phyloP scores from a whole-genome alignment of 2,329 filamentous ascomycete species.

The Penicillium griseofulvum region DNA sequence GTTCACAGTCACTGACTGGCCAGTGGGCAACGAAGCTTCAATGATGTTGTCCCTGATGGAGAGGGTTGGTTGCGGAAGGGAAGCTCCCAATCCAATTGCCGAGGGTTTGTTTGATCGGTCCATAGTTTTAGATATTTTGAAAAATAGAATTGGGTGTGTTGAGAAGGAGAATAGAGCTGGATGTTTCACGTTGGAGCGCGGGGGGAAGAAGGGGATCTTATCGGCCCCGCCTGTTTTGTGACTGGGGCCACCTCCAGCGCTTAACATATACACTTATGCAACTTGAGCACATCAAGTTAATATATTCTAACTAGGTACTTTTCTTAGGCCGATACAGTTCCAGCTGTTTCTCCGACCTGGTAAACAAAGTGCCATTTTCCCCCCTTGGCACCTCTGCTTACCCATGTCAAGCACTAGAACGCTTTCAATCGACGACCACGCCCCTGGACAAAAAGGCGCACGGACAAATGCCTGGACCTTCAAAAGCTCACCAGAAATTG shows the following conservation, averaged over 20 bases:
- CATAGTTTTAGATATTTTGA: constrained; percentile 44
- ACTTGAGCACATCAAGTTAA: neutral
- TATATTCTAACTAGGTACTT: too few relatives aligned
- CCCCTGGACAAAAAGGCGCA: neutral
- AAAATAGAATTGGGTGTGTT: neutral
- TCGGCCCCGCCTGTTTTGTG: constrained; percentile 1
- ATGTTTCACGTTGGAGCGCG: constrained; percentile 1
- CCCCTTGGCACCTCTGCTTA: too few relatives aligned
- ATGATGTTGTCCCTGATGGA: constrained; percentile 71
- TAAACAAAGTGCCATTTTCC: too few relatives aligned
- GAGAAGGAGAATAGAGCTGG: constrained; percentile 1
- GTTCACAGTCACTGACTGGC: constrained; percentile 80
- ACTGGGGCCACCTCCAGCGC: neutral
- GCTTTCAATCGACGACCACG: neutral
- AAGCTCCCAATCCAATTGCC: constrained; percentile 70
- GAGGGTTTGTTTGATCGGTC: constrained; percentile 82
- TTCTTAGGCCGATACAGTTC: too few relatives aligned
- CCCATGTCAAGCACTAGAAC: neutral
- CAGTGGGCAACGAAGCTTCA: constrained; percentile 76
- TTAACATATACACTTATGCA: too few relatives aligned
- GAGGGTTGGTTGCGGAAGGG: constrained; percentile 73
- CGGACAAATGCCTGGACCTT: neutral
- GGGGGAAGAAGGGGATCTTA: neutral
- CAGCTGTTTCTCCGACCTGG: too few relatives aligned
- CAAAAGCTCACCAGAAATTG: neutral